A percentile compares a stretch with the other conserved stretches of the same genome.
phyloP scores from a whole-genome alignment of 1,139 yeast genomes.

The Pichia norvegensis region DNA sequence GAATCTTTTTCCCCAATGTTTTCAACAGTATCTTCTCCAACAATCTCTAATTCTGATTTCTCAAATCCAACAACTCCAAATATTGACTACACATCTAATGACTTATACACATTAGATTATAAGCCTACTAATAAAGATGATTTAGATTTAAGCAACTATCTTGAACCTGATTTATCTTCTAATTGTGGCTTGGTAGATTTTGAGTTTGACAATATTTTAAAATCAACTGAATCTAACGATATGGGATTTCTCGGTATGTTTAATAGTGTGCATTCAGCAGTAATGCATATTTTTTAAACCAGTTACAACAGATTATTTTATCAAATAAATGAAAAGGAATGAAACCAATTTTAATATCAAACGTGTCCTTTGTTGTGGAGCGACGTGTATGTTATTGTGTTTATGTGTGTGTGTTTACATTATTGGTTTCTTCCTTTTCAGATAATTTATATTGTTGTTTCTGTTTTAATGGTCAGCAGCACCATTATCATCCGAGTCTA shows the following conservation, averaged over 20 bases:
- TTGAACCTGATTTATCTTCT: conserved; percentile 4
- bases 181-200: conserved; percentile 5
- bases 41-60: background rate
- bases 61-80: background rate
- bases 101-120: background rate
- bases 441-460: background rate
- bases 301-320: background rate
- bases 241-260: conserved; percentile 23
- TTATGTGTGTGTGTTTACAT: conserved; percentile 7
- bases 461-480: conserved; percentile 30
- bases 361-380: background rate
- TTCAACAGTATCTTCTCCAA: background rate
- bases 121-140: conserved; percentile 7
- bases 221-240: conserved; percentile 10
- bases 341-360: background rate
- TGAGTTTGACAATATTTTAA: conserved; percentile 4
- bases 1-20: background rate
- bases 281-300: conserved; percentile 18
- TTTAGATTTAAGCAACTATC: conserved; percentile 10
- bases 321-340: background rate
- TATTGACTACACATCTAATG: background rate
- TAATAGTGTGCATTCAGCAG: conserved; percentile 34
- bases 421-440: background rate
- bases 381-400: background rate
- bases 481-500: conserved; percentile 29